Evolutionary conservation across 2,329 filamentous ascomycete genomes (phyloP), one percentile per base, ranked within the genome.

Genomic region (Calonectria hawksworthii): DNA sequence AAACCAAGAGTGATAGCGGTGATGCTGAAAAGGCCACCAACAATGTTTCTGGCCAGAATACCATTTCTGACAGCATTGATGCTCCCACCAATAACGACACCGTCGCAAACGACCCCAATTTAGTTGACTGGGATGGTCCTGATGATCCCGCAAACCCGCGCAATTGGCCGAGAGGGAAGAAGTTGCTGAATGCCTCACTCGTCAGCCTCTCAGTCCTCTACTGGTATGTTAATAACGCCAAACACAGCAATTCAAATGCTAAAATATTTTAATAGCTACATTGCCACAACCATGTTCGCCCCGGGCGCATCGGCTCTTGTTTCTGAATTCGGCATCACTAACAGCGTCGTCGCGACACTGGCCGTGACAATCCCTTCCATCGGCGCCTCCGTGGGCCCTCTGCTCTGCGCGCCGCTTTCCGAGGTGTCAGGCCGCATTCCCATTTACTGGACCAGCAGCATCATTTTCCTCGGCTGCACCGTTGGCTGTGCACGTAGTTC

Each of bases 81-180:
- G n/a, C 23, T 63, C 10, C 32, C 54, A 21, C 5, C 4, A 8
- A 36, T 32, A 6, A 36, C 36, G 54, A 63, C n/a, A n/a, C 30
- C 11, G 32, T n/a, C 30, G 10, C n/a, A 8, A 14, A 36, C 23
- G 16, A 70, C 52, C 61, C 70, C 0, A 70, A 74, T 18, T 82
- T 91, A 23, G 87, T 94, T 23, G 92, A 94, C 79, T 94, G 93
- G 84, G 89, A 90, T 26, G 89, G 82, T 0, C 79, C 88, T 1
- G 84, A 90, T 75, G 92, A 93, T 77, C 87, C 87, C 7, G 86
- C 87, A 6, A 92, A 94, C 76, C 93, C 94, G 0, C 88, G 89
- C 70, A 94, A 94, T 79, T 95, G 93, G 93, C 83, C 89, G 0
- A 81, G 91, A 61, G 84, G 83, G 47, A 83, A 83, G 71, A 84